Conservation (phyloP, 306 rosid species). For the Luffa acutangula region DNA sequence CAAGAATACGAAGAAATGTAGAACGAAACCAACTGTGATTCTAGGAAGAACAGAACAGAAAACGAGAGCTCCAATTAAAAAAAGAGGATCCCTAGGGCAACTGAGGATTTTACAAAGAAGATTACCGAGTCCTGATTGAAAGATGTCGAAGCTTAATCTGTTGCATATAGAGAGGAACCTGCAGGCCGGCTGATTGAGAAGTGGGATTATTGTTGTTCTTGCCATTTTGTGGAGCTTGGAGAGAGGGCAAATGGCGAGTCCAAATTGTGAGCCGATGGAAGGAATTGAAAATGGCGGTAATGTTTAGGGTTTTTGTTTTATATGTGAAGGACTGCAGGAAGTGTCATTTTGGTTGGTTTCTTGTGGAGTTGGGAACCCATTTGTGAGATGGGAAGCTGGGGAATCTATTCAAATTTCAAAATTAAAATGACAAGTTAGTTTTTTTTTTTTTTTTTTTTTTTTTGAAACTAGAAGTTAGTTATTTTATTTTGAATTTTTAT, state of each 20-base stretch:
- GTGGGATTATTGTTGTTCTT: background rate
- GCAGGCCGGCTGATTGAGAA: conserved; percentile 1
- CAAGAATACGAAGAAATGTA: background rate
- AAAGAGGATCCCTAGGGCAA: background rate
- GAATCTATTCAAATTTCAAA: no score
- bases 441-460: no score
- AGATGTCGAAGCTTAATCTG: background rate
- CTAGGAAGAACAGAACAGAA: background rate
- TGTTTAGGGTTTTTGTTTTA: background rate
- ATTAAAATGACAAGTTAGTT: no score
- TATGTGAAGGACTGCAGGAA: background rate
- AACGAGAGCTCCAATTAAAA: background rate
- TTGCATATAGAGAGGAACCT: background rate
- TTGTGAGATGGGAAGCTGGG: no score
- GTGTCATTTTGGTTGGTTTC: background rate
- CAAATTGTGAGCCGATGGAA: background rate
- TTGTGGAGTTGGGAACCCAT: background rate
- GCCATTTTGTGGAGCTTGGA: background rate
- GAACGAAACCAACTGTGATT: background rate
- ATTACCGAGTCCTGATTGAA: background rate
- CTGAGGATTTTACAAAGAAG: background rate
- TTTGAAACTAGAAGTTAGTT: no score
- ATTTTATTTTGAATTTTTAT: no score
- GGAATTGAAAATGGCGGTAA: background rate
- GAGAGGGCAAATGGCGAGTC: background rate